Conservation (phyloP, 1,284 basidiomycete genomes). For the Leccinum ponderosum region DNA sequence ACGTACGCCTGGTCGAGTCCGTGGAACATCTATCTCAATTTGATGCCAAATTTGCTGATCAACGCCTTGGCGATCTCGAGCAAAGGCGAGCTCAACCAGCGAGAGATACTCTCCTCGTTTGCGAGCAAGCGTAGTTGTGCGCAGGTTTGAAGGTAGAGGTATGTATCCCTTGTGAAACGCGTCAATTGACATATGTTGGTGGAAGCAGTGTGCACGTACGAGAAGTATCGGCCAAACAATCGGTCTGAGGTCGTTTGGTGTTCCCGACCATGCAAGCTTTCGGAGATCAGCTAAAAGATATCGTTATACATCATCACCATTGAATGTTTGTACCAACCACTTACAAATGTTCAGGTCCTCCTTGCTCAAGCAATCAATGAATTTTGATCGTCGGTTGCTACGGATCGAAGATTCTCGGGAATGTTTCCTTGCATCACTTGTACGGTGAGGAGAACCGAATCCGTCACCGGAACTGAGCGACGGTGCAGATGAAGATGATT, state of each 20-base stretch:
- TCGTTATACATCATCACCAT: slow-evolving; percentile 2
- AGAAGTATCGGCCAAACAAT: slow-evolving; percentile 95
- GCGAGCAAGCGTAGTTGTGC: slow-evolving; percentile 75
- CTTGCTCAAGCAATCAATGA: slow-evolving; percentile 66
- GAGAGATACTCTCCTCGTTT: slow-evolving; percentile 93
- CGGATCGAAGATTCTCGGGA: slow-evolving; percentile 74
- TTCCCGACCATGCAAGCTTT: slow-evolving; percentile 94
- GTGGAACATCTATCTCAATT: slow-evolving; percentile 94
- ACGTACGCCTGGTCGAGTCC: slow-evolving; percentile 88
- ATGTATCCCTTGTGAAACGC: slow-evolving; percentile 77
- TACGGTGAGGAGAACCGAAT: slow-evolving; percentile 11
- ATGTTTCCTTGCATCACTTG: slow-evolving; percentile 52
- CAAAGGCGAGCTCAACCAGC: slow-evolving; percentile 91
- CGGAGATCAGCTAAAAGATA: slow-evolving; percentile 68
- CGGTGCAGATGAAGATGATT: slow-evolving; percentile 36
- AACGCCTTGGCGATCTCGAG: slow-evolving; percentile 75
- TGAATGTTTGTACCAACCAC: background rate
- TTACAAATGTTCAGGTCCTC: slow-evolving; percentile 80
- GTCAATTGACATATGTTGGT: slow-evolving; percentile 5
- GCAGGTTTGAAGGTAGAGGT: slow-evolving; percentile 80
- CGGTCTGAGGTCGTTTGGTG: slow-evolving; percentile 86
- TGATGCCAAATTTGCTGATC: slow-evolving; percentile 99
- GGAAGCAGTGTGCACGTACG: slow-evolving; percentile 47
- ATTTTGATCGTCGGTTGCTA: slow-evolving; percentile 70
- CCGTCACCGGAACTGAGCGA: slow-evolving; percentile 24